Conservation (phyloP, 148 eudicot species). For the Gaultheria prostrata region DNA sequence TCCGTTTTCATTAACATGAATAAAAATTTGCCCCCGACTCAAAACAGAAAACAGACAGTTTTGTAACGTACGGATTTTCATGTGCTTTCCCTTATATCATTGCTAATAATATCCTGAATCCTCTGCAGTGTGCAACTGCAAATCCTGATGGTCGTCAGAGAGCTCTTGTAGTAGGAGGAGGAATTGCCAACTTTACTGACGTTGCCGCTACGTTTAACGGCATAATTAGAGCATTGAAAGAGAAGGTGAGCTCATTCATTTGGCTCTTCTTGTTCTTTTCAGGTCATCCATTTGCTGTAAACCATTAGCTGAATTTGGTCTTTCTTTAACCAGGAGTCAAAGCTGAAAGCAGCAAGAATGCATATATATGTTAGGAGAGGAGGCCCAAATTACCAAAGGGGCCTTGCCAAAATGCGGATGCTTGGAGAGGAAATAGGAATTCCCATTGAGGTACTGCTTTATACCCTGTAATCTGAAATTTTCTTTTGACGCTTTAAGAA, state of each 20-base stretch:
- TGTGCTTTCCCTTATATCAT: background rate
- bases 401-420: constrained; percentile 86
- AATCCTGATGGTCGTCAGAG: constrained; percentile 84
- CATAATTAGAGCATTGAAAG: constrained; percentile 59
- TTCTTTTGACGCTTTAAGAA: background rate
- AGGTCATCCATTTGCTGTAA: background rate
- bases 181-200: constrained; percentile 96
- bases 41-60: background rate
- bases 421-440: constrained; percentile 93
- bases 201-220: constrained; percentile 94
- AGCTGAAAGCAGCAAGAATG: constrained; percentile 95
- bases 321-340: constrained; percentile 39
- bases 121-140: constrained; percentile 87
- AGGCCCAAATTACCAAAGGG: constrained; percentile 97
- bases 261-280: background rate
- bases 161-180: constrained; percentile 97
- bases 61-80: background rate
- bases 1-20: background rate
- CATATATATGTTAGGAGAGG: constrained; percentile 93
- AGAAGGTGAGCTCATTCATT: constrained; percentile 36
- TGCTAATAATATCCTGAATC: constrained; percentile 11
- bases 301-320: background rate
- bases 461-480: constrained; percentile 6
- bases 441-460: constrained; percentile 73
- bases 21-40: background rate